These are phyloP conservation scores for Phytophthora constricta DNA, from an alignment of 352 stramenopile genomes.

Conservation along the genomic window DNA sequence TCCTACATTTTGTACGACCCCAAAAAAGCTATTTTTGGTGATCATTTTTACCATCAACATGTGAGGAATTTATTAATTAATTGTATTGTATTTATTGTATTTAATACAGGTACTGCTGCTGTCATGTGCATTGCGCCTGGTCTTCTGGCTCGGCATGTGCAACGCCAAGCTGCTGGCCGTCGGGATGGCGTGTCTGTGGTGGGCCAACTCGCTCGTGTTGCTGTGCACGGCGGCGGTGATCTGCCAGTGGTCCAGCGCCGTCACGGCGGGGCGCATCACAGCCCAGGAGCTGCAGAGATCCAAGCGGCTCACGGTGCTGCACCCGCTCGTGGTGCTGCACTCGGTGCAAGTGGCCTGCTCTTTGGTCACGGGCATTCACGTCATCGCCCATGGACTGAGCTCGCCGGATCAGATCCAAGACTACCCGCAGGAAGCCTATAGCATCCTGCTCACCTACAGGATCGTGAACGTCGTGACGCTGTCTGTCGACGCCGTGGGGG, in stretches of 20 bases:
- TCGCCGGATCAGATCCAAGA: slow-evolving; percentile 27
- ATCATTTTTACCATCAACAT: slow-evolving; percentile 21
- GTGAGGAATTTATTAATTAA: slow-evolving; percentile 21
- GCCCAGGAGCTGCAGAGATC: slow-evolving; percentile 54
- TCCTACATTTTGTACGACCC: slow-evolving; percentile 58
- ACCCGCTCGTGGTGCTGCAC: slow-evolving; percentile 69
- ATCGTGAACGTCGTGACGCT: slow-evolving; percentile 56
- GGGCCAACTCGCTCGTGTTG: slow-evolving; percentile 69
- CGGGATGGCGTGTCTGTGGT: slow-evolving; percentile 55
- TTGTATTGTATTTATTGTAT: slow-evolving; percentile 7
- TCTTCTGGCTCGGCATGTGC: slow-evolving; percentile 57
- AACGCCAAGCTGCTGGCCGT: slow-evolving; percentile 31
- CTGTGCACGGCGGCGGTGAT: slow-evolving; percentile 74
- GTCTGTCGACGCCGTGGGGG: slow-evolving; percentile 50
- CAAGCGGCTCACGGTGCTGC: slow-evolving; percentile 54
- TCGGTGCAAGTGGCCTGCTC: slow-evolving; percentile 56
- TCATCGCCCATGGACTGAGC: slow-evolving; percentile 31
- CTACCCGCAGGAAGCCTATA: slow-evolving; percentile 27
- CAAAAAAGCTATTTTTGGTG: background rate
- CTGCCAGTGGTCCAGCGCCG: slow-evolving; percentile 70
- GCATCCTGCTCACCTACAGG: slow-evolving; percentile 44
- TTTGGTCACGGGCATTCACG: slow-evolving; percentile 39
- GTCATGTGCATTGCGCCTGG: slow-evolving; percentile 46
- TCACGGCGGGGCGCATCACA: slow-evolving; percentile 57
- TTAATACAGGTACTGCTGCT: slow-evolving; percentile 47